Evolutionary conservation across 2,329 filamentous ascomycete species (phyloP).

Genomic region (Arthrobotrys pseudoclavata): DNA sequence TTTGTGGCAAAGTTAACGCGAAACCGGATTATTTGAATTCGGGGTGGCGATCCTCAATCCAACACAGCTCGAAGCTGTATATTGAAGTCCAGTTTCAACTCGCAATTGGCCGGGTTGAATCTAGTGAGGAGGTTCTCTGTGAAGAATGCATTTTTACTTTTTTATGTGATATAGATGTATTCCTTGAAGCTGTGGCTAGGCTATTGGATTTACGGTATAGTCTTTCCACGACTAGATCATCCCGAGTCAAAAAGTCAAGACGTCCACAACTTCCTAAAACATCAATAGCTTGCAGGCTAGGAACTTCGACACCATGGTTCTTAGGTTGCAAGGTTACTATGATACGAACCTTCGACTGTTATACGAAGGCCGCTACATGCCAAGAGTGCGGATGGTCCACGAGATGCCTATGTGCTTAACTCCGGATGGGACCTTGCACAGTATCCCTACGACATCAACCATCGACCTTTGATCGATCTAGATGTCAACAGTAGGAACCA

Average conservation of each 20-base stretch:
- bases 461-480: not conserved
- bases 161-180: not conserved
- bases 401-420: constrained; percentile 15
- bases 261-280: constrained; percentile 39
- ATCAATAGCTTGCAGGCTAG: not conserved
- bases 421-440: not conserved
- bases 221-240: not conserved
- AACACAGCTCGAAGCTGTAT: no score
- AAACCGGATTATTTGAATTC: no score
- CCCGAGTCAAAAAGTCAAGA: not conserved
- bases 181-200: not conserved
- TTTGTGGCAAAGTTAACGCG: no score
- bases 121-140: no score
- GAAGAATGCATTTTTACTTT: not conserved
- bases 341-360: constrained; percentile 5
- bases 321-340: constrained; percentile 10
- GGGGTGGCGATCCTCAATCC: no score
- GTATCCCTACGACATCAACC: not conserved
- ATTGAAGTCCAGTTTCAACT: no score
- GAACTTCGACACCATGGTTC: constrained; percentile 32
- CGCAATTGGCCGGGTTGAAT: no score
- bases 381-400: constrained; percentile 24
- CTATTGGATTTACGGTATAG: not conserved
- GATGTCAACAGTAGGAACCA: not conserved
- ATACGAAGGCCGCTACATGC: constrained; percentile 43